Base-by-base conservation (phyloP, 768 basidiomycete genomes). In the Psilocybe cubensis region DNA sequence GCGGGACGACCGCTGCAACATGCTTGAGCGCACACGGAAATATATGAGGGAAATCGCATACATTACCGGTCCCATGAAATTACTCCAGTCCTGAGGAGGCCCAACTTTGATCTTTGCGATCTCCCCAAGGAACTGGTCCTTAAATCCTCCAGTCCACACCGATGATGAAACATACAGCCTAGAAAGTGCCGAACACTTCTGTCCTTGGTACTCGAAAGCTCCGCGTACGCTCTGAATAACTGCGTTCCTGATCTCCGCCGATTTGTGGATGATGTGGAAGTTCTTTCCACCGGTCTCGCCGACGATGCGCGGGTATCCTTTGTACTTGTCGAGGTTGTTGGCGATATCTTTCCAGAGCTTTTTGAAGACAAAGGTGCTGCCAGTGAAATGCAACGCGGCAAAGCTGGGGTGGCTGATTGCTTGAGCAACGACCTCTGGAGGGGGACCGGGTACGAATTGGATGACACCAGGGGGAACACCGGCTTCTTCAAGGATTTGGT, bases 281-380 rank as follows among this genome's bases (percentile, higher is more conserved):
- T 99, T 99, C 83, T 98, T 99, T 56, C 97, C 96, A 25, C 94
- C 94, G 7, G 96, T 98, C 81, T 98, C 96, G 24, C 97, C 97
- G 6, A 99, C 96, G 61, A 99, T 91, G 68, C 96, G 83, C 0
- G 97, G 97, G 76, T 97, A 98, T 11, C 85, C 79, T 65, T 77
- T 84, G 81, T 98, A 98, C 46, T 78, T 83, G 69, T 98, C 93
- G 45, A 98, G 65, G 76, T 98, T 97, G 64, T 74, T 68, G 3
- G 90, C 91, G 66, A 98, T 96, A 69, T 96, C 88, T 76, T 94
- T 96, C 97, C 97, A 99, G 28, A 98, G 83, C 69, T 89, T 86
- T 76, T 89, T 92, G 86, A 99, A 98, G 45, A 99, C 86, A 64
- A 84, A 83, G 3, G 97, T 98, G 68, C 91, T 94, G 21, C 97